phyloP scores from a whole-genome alignment of 345 rosid genomes.

The Citrus reticulata region DNA sequence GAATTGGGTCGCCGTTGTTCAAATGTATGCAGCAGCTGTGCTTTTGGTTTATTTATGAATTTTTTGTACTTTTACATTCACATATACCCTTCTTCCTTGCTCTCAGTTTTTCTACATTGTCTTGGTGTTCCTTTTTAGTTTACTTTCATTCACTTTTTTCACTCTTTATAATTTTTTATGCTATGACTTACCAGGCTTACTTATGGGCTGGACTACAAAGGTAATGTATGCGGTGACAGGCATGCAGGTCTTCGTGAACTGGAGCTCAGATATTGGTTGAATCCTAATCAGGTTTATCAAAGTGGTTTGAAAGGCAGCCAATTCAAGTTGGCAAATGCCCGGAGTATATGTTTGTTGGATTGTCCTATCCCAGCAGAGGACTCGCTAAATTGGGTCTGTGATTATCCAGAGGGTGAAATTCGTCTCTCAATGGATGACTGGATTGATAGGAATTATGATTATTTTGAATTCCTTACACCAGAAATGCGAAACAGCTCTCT shows the following conservation, averaged over 20 bases:
- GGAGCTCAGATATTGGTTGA: slow-evolving; percentile 85
- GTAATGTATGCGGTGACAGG: slow-evolving; percentile 90
- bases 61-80: not conserved
- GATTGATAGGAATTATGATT: slow-evolving; percentile 87
- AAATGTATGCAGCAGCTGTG: not conserved
- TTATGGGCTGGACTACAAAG: slow-evolving; percentile 95
- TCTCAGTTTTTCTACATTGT: not conserved
- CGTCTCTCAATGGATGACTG: slow-evolving; percentile 73
- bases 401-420: slow-evolving; percentile 96
- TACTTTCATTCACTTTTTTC: not conserved
- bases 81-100: not conserved
- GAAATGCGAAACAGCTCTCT: slow-evolving; percentile 92
- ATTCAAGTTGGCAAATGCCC: slow-evolving; percentile 68
- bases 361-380: slow-evolving; percentile 83
- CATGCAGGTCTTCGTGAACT: slow-evolving; percentile 69
- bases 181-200: slow-evolving; percentile 61
- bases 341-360: slow-evolving; percentile 86
- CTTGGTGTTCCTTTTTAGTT: not conserved
- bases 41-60: not conserved
- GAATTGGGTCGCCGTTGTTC: not conserved
- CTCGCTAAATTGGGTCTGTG: slow-evolving; percentile 90
- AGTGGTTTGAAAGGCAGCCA: slow-evolving; percentile 82
- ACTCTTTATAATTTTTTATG: slow-evolving; percentile 5
- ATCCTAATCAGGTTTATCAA: slow-evolving; percentile 94
- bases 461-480: slow-evolving; percentile 85